Evolutionary conservation across 441 rosid genomes (phyloP).

Genomic region (Isatis lusitanica): DNA sequence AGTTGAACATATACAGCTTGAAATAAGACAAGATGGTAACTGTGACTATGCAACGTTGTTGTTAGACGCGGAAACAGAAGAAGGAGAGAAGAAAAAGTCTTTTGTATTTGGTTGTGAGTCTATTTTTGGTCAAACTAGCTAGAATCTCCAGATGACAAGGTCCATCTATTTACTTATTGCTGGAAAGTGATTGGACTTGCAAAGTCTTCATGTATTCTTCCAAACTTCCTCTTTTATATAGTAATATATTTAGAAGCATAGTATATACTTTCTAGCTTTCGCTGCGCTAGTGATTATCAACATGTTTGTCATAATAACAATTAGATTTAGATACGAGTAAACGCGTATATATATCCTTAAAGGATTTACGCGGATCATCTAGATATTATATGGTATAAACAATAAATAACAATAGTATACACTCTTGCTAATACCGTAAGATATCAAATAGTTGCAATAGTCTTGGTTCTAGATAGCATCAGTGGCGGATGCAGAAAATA

Average conservation of each 20-base stretch:
- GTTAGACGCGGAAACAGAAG: constrained; percentile 6
- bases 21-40: not conserved
- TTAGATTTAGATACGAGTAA: constrained; percentile 13
- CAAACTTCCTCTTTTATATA: not conserved
- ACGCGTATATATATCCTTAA: constrained; percentile 14
- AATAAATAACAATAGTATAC: not conserved
- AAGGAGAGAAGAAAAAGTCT: constrained; percentile 18
- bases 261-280: not conserved
- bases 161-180: constrained; percentile 9
- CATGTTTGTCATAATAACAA: constrained; percentile 10
- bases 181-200: constrained; percentile 26
- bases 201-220: constrained; percentile 21
- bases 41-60: not conserved
- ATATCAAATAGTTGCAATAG: not conserved
- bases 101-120: constrained; percentile 28
- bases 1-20: not conserved
- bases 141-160: constrained; percentile 2
- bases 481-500: too few relatives aligned
- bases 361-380: constrained; percentile 15
- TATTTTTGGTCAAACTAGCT: constrained; percentile 32
- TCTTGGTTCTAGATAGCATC: constrained; percentile 1
- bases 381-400: not conserved
- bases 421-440: not conserved
- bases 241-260: not conserved
- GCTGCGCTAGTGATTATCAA: not conserved